A percentile compares a stretch with the other conserved stretches of the same genome.
Conservation (phyloP, 1,284 basidiomycete genomes). For the Cutaneotrichosporon curvatum region DNA sequence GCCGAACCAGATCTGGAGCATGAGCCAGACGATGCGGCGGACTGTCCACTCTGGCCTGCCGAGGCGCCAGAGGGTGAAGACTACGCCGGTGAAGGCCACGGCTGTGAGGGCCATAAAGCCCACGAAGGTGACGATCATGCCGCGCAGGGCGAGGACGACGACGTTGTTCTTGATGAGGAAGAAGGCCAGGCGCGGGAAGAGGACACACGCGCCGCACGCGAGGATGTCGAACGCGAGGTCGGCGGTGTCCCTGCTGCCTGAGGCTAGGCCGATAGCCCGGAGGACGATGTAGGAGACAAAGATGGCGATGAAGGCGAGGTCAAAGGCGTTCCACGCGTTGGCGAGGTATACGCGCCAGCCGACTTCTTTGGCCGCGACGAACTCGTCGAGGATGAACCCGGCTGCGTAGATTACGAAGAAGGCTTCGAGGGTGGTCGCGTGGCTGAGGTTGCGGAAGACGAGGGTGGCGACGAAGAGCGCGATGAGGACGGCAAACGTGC, state of each 20-base stretch:
- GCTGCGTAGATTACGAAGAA: constrained; percentile 66
- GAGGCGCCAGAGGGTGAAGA: constrained; percentile 74
- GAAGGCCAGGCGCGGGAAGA: constrained; percentile 80
- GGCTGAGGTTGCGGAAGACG: constrained; percentile 51
- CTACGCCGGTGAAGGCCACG: constrained; percentile 65
- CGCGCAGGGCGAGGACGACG: constrained; percentile 60
- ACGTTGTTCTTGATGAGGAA: constrained; percentile 77
- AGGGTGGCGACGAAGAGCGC: constrained; percentile 56
- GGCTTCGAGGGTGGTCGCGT: constrained; percentile 56
- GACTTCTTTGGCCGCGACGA: constrained; percentile 55
- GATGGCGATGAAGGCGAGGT: constrained; percentile 65
- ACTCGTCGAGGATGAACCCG: constrained; percentile 64
- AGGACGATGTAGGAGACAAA: constrained; percentile 63
- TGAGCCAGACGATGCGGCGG: constrained; percentile 55
- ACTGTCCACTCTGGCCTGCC: constrained; percentile 49
- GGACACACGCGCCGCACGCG: constrained; percentile 74
- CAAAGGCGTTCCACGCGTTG: constrained; percentile 81
- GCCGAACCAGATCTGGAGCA: constrained; percentile 33
- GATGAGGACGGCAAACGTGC: constrained; percentile 61
- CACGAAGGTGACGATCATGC: constrained; percentile 64
- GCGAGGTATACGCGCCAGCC: constrained; percentile 80
- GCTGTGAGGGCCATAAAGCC: constrained; percentile 74
- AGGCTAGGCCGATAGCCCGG: constrained; percentile 58
- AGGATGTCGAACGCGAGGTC: constrained; percentile 73
- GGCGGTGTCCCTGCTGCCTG: constrained; percentile 54